Conservation (phyloP, 768 basidiomycete genomes). For the Gymnopilus junonius region DNA sequence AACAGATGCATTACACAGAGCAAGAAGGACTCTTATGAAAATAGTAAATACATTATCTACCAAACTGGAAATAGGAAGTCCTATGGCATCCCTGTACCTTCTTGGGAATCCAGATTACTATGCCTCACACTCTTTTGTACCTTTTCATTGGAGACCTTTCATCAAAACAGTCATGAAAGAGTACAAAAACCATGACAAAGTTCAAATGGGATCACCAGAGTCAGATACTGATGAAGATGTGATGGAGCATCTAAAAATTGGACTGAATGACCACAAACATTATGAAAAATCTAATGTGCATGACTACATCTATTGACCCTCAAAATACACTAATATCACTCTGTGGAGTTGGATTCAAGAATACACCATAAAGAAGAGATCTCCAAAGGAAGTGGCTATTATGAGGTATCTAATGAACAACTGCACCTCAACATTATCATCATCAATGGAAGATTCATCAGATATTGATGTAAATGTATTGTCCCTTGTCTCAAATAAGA, state of each 20-base stretch:
- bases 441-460: no score
- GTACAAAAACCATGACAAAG: neutral
- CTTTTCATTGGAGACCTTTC: neutral
- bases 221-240: neutral
- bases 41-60: conserved; percentile 1
- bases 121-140: neutral
- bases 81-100: neutral
- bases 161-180: neutral
- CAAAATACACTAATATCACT: neutral
- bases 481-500: neutral
- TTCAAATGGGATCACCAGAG: no score
- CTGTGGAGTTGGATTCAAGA: neutral
- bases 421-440: neutral
- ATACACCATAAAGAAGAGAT: neutral
- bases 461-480: neutral
- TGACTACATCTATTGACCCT: neutral
- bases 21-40: neutral
- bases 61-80: neutral
- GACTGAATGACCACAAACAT: neutral
- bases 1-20: neutral
- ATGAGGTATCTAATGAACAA: neutral
- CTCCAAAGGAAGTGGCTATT: neutral
- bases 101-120: neutral
- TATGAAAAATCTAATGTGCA: neutral
- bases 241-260: neutral